Evolutionary conservation across 208 protist genomes (phyloP).

Genomic region (Trypanosoma theileri): DNA sequence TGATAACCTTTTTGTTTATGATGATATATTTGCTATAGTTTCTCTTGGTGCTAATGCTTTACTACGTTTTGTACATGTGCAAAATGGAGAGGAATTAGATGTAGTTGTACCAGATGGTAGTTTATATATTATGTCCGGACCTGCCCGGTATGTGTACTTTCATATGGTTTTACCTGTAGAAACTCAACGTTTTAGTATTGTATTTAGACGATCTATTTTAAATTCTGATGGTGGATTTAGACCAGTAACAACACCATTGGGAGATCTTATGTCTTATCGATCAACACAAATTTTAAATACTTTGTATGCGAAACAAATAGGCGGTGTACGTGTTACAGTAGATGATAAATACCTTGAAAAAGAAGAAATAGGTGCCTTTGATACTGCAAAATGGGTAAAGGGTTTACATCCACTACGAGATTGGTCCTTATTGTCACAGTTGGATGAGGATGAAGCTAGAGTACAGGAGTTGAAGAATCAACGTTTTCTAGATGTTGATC

Average conservation of each 20-base stretch:
- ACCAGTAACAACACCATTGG: slow-evolving; percentile 60
- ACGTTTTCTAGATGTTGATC: slow-evolving; percentile 75
- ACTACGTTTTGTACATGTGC: slow-evolving; percentile 84
- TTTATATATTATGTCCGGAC: slow-evolving; percentile 87
- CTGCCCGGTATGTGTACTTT: slow-evolving; percentile 87
- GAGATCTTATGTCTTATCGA: slow-evolving; percentile 78
- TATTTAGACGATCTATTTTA: slow-evolving; percentile 85
- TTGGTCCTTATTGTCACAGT: slow-evolving; percentile 79
- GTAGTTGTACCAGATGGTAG: slow-evolving; percentile 82
- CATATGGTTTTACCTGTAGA: slow-evolving; percentile 90
- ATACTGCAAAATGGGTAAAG: slow-evolving; percentile 84
- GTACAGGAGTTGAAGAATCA: slow-evolving; percentile 73
- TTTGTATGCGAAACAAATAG: slow-evolving; percentile 82
- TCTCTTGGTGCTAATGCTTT: slow-evolving; percentile 80
- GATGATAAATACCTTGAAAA: slow-evolving; percentile 81
- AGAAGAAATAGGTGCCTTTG: slow-evolving; percentile 79
- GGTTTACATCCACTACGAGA: slow-evolving; percentile 76
- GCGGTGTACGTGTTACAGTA: slow-evolving; percentile 72
- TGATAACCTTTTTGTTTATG: slow-evolving; percentile 91
- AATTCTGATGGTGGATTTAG: slow-evolving; percentile 85
- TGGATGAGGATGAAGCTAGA: slow-evolving; percentile 85
- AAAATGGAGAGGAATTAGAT: slow-evolving; percentile 87
- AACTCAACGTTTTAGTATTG: slow-evolving; percentile 81
- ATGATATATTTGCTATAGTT: slow-evolving; percentile 87
- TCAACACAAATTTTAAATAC: slow-evolving; percentile 85